Evolutionary conservation across 2,329 filamentous ascomycete genomes (phyloP).

Genomic region (Diaporthe eres): DNA sequence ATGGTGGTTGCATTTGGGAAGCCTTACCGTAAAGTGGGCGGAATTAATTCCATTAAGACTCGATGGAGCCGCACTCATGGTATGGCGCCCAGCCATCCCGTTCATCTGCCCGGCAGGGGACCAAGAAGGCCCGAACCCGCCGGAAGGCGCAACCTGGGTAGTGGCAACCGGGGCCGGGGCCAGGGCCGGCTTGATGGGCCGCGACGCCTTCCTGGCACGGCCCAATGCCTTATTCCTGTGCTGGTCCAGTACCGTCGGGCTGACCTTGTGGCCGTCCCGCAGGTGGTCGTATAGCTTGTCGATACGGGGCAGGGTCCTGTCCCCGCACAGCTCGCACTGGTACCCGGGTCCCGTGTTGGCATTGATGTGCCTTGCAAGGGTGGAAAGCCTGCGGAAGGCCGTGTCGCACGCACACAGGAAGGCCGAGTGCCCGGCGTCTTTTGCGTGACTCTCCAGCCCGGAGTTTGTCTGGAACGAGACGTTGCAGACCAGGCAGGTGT

Average conservation of each 20-base stretch:
- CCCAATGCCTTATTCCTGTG: background rate
- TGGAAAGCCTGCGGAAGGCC: background rate
- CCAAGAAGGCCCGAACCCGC: conserved; percentile 1
- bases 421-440: background rate
- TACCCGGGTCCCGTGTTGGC: conserved; percentile 1
- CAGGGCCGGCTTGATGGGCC: background rate
- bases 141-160: background rate
- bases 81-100: background rate
- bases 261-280: conserved; percentile 18
- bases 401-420: background rate
- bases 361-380: background rate
- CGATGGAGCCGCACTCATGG: background rate
- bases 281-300: conserved; percentile 21
- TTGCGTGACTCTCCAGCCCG: conserved; percentile 6
- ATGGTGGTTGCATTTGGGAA: too few species aligned
- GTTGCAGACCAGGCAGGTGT: background rate
- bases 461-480: conserved; percentile 11
- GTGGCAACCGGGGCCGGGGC: background rate
- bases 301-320: background rate
- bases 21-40: background rate
- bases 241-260: conserved; percentile 1
- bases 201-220: background rate
- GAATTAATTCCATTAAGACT: background rate
- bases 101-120: background rate
- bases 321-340: conserved; percentile 2